Evolutionary conservation across 805 yeast species (phyloP).

Genomic region (Nakazawaea holstii): DNA sequence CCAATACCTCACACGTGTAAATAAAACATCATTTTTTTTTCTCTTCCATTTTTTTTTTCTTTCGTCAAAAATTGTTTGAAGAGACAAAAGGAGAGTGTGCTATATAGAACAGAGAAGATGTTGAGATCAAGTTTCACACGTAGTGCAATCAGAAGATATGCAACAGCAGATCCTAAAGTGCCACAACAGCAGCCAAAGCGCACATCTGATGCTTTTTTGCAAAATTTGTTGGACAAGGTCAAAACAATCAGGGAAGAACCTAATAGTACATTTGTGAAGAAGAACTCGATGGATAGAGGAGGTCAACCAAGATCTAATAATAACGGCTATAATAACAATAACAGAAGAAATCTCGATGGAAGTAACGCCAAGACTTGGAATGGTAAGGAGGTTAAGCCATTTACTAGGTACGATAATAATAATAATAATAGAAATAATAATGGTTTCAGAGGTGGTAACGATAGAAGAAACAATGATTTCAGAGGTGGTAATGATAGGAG

Average conservation of each 20-base stretch:
- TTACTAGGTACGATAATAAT: not conserved
- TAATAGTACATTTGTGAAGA: not conserved
- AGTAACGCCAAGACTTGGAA: not conserved
- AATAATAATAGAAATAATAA: not conserved
- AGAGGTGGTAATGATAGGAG: not conserved
- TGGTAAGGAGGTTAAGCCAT: not conserved
- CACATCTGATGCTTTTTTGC: not conserved
- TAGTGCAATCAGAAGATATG: not conserved
- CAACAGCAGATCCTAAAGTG: not conserved
- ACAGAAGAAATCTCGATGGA: not conserved
- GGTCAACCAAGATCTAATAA: not conserved
- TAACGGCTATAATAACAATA: not conserved
- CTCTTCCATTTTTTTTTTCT: not conserved
- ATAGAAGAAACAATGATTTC: not conserved
- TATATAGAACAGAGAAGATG: too few species aligned
- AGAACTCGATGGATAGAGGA: not conserved
- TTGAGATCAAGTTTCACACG: not conserved
- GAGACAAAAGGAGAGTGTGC: too few species aligned
- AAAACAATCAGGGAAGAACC: slow-evolving; percentile 4
- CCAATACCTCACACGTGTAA: not conserved
- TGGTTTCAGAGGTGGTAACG: not conserved
- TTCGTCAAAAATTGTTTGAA: not conserved
- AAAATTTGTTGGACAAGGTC: slow-evolving; percentile 9
- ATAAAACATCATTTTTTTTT: not conserved
- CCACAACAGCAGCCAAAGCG: not conserved